Evolutionary conservation across 805 yeast species (phyloP).

Genomic region (Ogataea pignaliae): DNA sequence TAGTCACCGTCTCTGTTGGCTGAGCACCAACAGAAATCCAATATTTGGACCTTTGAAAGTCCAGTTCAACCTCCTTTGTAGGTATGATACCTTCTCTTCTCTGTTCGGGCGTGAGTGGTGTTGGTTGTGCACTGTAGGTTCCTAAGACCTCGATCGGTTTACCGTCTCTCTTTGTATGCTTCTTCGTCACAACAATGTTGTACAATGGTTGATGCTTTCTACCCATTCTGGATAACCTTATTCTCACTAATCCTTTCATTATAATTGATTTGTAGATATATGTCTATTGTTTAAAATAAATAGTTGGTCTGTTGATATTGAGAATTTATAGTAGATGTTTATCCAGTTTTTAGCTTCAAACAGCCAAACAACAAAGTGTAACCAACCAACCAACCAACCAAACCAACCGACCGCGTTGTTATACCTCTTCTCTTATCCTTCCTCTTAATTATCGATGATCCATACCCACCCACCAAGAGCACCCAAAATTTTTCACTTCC

Average conservation of each 20-base stretch:
- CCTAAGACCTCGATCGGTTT: constrained; percentile 95
- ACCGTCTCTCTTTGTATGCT: constrained; percentile 72
- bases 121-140: constrained; percentile 82
- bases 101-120: constrained; percentile 61
- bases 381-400: no score
- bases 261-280: neutral
- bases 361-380: no score
- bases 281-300: neutral
- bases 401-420: no score
- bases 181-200: constrained; percentile 85
- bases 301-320: neutral
- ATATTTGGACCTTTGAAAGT: constrained; percentile 84
- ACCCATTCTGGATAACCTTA: constrained; percentile 91
- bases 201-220: constrained; percentile 82
- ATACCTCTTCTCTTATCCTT: no score
- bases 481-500: no score
- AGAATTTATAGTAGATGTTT: neutral
- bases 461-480: no score
- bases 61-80: constrained; percentile 74
- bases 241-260: constrained; percentile 73
- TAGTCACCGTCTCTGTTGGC: constrained; percentile 77
- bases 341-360: no score
- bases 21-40: constrained; percentile 98
- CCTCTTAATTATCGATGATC: no score
- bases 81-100: constrained; percentile 51